Evolutionary conservation across 495 filamentous ascomycete genomes (phyloP).

Genomic region (Geoglossum glabrum): DNA sequence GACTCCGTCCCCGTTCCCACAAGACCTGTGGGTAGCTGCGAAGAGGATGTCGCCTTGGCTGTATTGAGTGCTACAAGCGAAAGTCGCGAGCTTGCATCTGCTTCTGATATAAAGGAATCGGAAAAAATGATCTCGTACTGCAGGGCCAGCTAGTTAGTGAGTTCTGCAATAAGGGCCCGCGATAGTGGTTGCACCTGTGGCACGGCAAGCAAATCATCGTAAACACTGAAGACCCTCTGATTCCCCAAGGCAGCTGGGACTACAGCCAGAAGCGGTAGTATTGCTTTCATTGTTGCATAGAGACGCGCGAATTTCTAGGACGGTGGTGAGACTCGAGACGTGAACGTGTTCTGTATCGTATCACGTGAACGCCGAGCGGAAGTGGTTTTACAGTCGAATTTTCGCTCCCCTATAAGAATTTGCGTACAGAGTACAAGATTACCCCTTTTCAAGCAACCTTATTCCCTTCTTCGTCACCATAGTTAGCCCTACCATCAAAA

Average conservation of each 20-base stretch:
- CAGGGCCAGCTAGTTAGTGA: conserved; percentile 14
- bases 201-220: conserved; percentile 81
- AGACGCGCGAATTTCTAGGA: too few species aligned
- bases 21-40: neutral
- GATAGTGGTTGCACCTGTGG: conserved; percentile 48
- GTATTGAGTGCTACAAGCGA: neutral
- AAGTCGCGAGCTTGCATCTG: conserved; percentile 9
- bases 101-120: conserved; percentile 6
- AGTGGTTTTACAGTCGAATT: too few species aligned
- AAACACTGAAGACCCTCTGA: conserved; percentile 50
- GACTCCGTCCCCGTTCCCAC: neutral
- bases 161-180: neutral
- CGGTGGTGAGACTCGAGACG: too few species aligned
- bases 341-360: too few species aligned
- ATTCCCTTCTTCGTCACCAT: neutral
- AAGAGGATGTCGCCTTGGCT: neutral
- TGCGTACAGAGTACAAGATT: too few species aligned
- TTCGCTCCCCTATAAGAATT: too few species aligned
- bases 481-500: neutral
- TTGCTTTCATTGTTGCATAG: neutral
- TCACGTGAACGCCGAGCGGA: too few species aligned
- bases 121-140: conserved; percentile 7
- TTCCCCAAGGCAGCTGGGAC: conserved; percentile 23
- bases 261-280: neutral
- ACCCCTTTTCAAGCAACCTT: too few species aligned